Conservation (phyloP, 2,329 filamentous ascomycete genomes). For the Colletotrichum sidae region DNA sequence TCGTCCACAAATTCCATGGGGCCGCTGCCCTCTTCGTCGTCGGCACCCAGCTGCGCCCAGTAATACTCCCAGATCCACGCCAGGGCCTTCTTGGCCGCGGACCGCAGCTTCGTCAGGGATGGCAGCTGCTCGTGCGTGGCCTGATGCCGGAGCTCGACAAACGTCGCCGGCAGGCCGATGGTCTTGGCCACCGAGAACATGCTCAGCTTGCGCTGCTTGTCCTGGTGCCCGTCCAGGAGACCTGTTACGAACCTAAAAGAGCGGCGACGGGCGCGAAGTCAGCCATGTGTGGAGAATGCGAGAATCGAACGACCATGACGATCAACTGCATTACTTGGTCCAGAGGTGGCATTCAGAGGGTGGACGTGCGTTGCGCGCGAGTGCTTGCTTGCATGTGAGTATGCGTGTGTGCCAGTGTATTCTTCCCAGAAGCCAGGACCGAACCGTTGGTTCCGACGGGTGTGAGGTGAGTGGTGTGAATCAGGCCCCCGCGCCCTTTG, state of each 20-base stretch:
- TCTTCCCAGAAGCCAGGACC: no score
- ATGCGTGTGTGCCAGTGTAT: no score
- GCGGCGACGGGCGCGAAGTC: no score
- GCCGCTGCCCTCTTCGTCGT: conserved; percentile 10
- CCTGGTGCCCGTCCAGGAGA: conserved; percentile 79
- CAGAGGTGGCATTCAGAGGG: no score
- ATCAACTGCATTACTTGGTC: no score
- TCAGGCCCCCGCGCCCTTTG: no score
- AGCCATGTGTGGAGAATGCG: no score
- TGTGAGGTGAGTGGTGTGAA: no score
- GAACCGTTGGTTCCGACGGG: no score
- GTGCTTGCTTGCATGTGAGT: no score
- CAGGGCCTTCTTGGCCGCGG: conserved; percentile 76
- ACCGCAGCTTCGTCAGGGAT: conserved; percentile 77
- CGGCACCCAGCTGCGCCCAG: conserved; percentile 69
- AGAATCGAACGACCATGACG: no score
- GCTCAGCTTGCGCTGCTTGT: conserved; percentile 73
- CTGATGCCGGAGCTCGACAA: conserved; percentile 91
- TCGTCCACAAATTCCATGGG: conserved; percentile 14
- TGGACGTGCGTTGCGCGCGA: no score
- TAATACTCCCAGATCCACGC: conserved; percentile 92
- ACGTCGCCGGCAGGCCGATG: conserved; percentile 78
- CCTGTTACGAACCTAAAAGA: conserved; percentile 79
- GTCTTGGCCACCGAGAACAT: conserved; percentile 80
- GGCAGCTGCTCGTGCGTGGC: conserved; percentile 91